Base-by-base conservation (phyloP, 495 filamentous ascomycete species). In the Tuber calosporum region DNA sequence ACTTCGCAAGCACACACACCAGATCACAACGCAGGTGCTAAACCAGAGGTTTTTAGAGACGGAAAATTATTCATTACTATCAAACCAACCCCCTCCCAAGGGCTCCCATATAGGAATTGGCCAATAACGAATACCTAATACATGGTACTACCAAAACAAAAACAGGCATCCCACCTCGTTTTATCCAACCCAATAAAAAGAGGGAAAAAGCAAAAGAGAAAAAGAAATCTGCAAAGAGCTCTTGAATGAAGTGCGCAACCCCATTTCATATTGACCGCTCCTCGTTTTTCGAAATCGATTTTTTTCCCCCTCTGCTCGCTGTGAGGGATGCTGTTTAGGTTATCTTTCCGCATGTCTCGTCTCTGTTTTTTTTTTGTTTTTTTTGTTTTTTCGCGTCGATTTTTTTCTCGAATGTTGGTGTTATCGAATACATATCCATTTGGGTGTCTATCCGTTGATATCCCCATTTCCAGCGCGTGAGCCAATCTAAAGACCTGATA, bases 261-360 rank as follows among this genome's bases (percentile, higher is more conserved):
- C 53, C 53, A 62, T 34, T 62, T 34, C 53, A 26, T 62, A 30
- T 62, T 34, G 26, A 1, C 30, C 34, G 9, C 53, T 62, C n/a
- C 53, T 62, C 26, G 53, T 17, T 62, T 58, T 62, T 34, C 30
- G 26, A 17, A 62, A 15, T 34, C 53, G 13, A 62, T 62, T 62
- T 62, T 30, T 30, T 62, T 17, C 30, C 53, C 45, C 53, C 3
- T 62, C 6, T 26, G 53, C 34, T 34, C 26, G 26, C 53, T 34
- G 4, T 62, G 26, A 62, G 26, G 48, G 53, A 62, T 62, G 53
- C 19, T 62, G 53, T 62, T 62, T 62, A 62, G 26, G 53, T 30
- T 62, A 17, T 30, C 53, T 34, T 73, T 69, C 70, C 43, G 74
- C 43, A 73, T 40, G 68, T 43, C 73, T 76, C 71, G 68, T 71